These are phyloP conservation scores for Suillus sp. DNA, from an alignment of 768 basidiomycete species.

Conservation along the genomic window DNA sequence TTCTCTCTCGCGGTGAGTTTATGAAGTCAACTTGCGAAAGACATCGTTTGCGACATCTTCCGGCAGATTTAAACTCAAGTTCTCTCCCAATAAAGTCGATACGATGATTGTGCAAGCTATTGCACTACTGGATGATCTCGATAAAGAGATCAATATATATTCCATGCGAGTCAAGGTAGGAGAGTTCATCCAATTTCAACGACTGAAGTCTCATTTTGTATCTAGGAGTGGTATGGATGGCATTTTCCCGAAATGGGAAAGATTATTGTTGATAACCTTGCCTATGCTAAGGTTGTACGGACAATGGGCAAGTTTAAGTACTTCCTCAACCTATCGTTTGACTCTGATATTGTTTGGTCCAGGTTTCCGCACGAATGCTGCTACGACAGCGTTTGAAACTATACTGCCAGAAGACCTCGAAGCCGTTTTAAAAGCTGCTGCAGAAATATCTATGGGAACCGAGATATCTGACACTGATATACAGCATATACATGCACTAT, in stretches of 20 bases:
- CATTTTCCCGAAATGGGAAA: conserved; percentile 99
- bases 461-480: conserved; percentile 98
- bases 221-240: conserved; percentile 99
- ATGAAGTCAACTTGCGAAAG: conserved; percentile 5
- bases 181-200: background rate
- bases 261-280: conserved; percentile 95
- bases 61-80: conserved; percentile 94
- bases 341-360: conserved; percentile 11
- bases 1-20: conserved; percentile 83
- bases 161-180: conserved; percentile 97
- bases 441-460: conserved; percentile 99
- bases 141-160: conserved; percentile 99
- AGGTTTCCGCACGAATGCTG: conserved; percentile 96
- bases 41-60: conserved; percentile 11
- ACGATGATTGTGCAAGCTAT: conserved; percentile 99
- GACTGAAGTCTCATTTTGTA: background rate
- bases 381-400: conserved; percentile 79
- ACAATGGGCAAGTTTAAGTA: conserved; percentile 70
- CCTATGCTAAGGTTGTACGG: conserved; percentile 93
- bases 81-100: conserved; percentile 99
- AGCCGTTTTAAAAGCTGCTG: conserved; percentile 90
- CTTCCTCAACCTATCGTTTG: background rate
- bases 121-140: conserved; percentile 94
- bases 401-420: conserved; percentile 98
- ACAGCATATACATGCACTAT: conserved; percentile 93